These are phyloP conservation scores for Ormosia semicastrata DNA, from an alignment of 306 rosid species.

Conservation along the genomic window DNA sequence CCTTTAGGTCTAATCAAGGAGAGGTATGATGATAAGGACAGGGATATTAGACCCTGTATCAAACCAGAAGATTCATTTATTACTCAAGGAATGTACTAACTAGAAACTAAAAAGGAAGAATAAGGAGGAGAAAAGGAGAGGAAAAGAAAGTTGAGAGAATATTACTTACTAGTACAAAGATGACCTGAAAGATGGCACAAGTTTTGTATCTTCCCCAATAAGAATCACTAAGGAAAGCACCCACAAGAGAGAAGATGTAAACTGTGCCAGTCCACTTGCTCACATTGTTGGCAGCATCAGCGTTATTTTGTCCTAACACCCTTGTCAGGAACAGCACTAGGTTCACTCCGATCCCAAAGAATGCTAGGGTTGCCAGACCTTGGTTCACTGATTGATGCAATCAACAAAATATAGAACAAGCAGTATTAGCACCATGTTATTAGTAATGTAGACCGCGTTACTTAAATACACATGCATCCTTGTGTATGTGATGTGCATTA, in stretches of 20 bases:
- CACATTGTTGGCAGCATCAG: conserved; percentile 60
- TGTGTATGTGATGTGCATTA: neutral
- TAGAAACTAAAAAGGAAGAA: neutral
- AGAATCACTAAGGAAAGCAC: conserved; percentile 61
- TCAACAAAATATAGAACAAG: neutral
- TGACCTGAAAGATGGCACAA: conserved; percentile 52
- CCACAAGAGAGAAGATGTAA: conserved; percentile 54
- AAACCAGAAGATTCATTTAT: conserved; percentile 8
- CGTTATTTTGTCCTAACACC: conserved; percentile 44
- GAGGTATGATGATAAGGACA: conserved; percentile 69
- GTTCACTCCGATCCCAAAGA: conserved; percentile 61
- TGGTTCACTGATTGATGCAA: conserved; percentile 44
- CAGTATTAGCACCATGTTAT: neutral
- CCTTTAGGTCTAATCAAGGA: conserved; percentile 73
- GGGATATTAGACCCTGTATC: conserved; percentile 64
- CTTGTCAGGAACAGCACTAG: conserved; percentile 57
- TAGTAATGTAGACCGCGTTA: neutral
- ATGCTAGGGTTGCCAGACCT: conserved; percentile 60
- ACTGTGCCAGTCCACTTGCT: conserved; percentile 60
- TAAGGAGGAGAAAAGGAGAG: neutral
- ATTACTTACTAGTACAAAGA: conserved; percentile 70
- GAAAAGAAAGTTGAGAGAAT: neutral
- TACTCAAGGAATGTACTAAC: neutral
- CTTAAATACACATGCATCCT: neutral
- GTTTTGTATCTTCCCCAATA: conserved; percentile 64